A percentile compares a stretch with the other conserved stretches of the same genome.
phyloP scores from a whole-genome alignment of 192 early-diverging fungal genomes.

The Entomortierella chlamydospora region DNA sequence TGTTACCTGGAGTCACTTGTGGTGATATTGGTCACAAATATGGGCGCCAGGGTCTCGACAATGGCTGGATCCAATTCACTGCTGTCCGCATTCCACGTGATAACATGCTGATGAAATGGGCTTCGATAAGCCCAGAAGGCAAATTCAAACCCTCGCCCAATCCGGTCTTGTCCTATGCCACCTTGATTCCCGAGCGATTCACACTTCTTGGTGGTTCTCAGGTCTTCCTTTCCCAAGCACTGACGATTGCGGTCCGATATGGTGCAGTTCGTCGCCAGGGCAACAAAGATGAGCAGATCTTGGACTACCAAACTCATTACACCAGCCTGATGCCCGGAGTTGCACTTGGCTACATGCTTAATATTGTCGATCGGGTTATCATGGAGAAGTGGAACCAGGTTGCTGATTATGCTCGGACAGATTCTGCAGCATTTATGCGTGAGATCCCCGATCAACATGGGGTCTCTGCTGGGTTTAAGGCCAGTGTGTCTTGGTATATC shows the following conservation, averaged over 20 bases:
- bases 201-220: conserved; percentile 57
- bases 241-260: conserved; percentile 71
- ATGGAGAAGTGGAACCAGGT: conserved; percentile 54
- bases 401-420: conserved; percentile 58
- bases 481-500: conserved; percentile 60
- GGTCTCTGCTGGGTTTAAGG: conserved; percentile 67
- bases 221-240: conserved; percentile 58
- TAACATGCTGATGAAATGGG: conserved; percentile 71
- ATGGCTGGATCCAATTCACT: conserved; percentile 76
- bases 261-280: conserved; percentile 75
- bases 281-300: conserved; percentile 70
- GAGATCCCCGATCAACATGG: conserved; percentile 67
- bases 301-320: conserved; percentile 74
- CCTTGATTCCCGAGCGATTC: conserved; percentile 73
- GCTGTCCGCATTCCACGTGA: conserved; percentile 64
- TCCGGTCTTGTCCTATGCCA: conserved; percentile 68
- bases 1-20: conserved; percentile 62
- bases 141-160: conserved; percentile 63
- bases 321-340: conserved; percentile 68
- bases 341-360: conserved; percentile 61
- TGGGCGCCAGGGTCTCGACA: conserved; percentile 70
- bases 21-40: conserved; percentile 74
- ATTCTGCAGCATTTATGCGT: conserved; percentile 58
- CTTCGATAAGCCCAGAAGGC: conserved; percentile 61
- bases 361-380: conserved; percentile 48